Percentiles rank a stretch among this genome's conserved stretches.
These are phyloP conservation scores for Bruguiera hainesii DNA, from an alignment of 441 rosid species.

Conservation along the genomic window DNA sequence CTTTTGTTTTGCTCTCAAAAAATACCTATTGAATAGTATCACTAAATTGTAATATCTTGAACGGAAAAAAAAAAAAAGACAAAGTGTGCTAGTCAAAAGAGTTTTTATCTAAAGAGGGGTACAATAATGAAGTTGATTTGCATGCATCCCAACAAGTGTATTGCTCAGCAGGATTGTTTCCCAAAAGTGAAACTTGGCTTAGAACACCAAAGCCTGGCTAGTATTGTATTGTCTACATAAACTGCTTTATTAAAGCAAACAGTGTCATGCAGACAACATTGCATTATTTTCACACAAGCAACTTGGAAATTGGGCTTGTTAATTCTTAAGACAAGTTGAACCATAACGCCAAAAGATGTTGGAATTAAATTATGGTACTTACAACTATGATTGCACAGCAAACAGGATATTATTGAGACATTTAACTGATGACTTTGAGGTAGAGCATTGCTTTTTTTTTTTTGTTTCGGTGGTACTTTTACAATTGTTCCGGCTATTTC, in stretches of 20 bases:
- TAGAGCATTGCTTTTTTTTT: slow-evolving; percentile 12
- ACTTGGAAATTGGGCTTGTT: slow-evolving; percentile 31
- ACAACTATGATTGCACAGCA: slow-evolving; percentile 23
- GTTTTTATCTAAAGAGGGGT: background rate
- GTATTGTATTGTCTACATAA: slow-evolving; percentile 1
- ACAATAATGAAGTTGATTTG: background rate
- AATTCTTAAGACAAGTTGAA: slow-evolving; percentile 4
- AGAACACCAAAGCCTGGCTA: background rate
- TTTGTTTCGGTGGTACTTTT: background rate
- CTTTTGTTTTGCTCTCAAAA: no score
- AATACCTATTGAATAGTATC: background rate
- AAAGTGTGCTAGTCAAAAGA: background rate
- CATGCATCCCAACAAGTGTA: slow-evolving; percentile 13
- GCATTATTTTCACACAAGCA: slow-evolving; percentile 6
- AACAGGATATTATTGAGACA: slow-evolving; percentile 21
- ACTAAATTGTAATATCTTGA: background rate
- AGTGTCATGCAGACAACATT: slow-evolving; percentile 9
- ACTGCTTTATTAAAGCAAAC: slow-evolving; percentile 15
- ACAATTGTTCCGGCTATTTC: background rate
- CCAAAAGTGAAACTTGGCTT: slow-evolving; percentile 24
- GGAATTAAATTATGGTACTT: slow-evolving; percentile 10
- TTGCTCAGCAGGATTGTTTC: slow-evolving; percentile 7
- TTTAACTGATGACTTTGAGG: slow-evolving; percentile 35
- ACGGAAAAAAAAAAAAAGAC: background rate
- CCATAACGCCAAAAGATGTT: slow-evolving; percentile 8